phyloP scores from a whole-genome alignment of 2,329 filamentous ascomycete genomes.

The Penicillium sp. region DNA sequence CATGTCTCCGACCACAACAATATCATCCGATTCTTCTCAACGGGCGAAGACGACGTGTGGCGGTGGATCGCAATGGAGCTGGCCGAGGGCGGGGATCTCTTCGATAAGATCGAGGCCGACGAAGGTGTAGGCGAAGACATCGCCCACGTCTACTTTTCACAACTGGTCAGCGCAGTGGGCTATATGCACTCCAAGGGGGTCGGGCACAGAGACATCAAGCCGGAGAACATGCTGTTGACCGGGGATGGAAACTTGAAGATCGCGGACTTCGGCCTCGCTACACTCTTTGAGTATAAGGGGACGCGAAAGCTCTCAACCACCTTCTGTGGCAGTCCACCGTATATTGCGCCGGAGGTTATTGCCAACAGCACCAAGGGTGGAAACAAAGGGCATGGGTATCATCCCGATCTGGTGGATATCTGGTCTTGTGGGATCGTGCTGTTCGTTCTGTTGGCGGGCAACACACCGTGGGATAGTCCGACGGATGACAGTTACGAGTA shows the following conservation, averaged over 20 bases:
- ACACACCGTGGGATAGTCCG: slow-evolving; percentile 97
- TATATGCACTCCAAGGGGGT: slow-evolving; percentile 97
- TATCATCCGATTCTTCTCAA: slow-evolving; percentile 89
- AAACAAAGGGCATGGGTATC: slow-evolving; percentile 48
- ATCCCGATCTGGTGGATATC: slow-evolving; percentile 80
- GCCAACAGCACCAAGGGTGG: slow-evolving; percentile 55
- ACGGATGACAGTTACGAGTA: slow-evolving; percentile 86
- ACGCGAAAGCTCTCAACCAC: slow-evolving; percentile 79
- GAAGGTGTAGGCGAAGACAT: slow-evolving; percentile 93
- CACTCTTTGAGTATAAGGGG: slow-evolving; percentile 87
- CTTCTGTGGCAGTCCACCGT: slow-evolving; percentile 93
- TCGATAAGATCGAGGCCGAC: slow-evolving; percentile 99
- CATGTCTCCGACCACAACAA: slow-evolving; percentile 88
- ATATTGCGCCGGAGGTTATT: slow-evolving; percentile 92
- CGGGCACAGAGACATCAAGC: slow-evolving; percentile 87
- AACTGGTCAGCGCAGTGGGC: slow-evolving; percentile 84
- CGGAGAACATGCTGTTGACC: slow-evolving; percentile 91
- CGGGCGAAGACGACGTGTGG: slow-evolving; percentile 83
- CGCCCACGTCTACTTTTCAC: slow-evolving; percentile 93
- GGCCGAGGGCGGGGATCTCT: slow-evolving; percentile 91
- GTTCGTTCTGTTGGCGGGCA: slow-evolving; percentile 91
- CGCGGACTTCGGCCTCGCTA: slow-evolving; percentile 94
- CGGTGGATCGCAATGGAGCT: slow-evolving; percentile 98
- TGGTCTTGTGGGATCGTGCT: slow-evolving; percentile 99
- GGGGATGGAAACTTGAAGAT: slow-evolving; percentile 85